Conservation (phyloP, 345 rosid species). For the Acer yangbiense region DNA sequence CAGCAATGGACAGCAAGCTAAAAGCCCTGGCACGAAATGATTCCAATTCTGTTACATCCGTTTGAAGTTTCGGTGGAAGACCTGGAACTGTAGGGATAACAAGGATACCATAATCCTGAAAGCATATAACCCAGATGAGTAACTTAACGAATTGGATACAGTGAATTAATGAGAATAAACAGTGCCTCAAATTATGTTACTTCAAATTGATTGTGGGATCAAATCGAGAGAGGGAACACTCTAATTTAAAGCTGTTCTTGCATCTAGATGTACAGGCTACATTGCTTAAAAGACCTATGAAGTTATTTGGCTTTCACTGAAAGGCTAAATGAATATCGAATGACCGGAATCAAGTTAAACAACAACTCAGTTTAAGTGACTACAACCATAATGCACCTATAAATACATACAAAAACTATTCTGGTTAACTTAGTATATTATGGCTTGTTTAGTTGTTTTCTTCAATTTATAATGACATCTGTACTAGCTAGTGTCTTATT, state of each 20-base stretch:
- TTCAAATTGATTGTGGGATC: not conserved
- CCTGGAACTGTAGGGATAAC: slow-evolving; percentile 84
- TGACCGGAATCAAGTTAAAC: not conserved
- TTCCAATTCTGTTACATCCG: slow-evolving; percentile 56
- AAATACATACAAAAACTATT: too few species aligned
- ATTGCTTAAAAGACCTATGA: not conserved
- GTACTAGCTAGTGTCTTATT: not conserved
- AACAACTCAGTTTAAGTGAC: not conserved
- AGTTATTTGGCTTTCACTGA: not conserved
- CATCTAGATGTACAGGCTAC: not conserved
- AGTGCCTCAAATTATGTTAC: not conserved
- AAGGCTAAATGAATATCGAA: not conserved
- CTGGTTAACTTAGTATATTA: too few species aligned
- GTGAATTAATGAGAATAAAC: not conserved
- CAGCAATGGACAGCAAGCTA: slow-evolving; percentile 73
- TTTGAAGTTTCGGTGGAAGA: slow-evolving; percentile 74
- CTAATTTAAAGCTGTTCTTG: not conserved
- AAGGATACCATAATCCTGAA: slow-evolving; percentile 66
- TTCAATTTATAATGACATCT: not conserved
- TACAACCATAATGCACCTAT: not conserved
- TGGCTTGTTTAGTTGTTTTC: not conserved
- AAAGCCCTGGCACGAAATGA: slow-evolving; percentile 57
- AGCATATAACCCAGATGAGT: not conserved
- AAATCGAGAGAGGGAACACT: not conserved
- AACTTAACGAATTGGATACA: not conserved